These are phyloP conservation scores for Ochromonas danica DNA, from an alignment of 108 stramenopile species.

Conservation along the genomic window DNA sequence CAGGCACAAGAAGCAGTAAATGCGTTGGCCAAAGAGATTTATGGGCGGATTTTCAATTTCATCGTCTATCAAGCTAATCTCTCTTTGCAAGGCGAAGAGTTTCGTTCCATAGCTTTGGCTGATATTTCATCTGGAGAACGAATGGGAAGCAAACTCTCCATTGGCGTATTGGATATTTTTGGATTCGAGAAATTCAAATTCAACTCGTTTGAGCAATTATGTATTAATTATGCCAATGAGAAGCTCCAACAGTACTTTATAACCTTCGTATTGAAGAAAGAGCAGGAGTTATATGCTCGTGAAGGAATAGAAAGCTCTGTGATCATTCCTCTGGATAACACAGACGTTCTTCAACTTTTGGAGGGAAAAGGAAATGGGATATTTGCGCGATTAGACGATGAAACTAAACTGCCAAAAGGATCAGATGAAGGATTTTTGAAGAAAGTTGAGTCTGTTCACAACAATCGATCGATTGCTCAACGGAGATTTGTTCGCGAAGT, in stretches of 20 bases:
- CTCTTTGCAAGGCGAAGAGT: background rate
- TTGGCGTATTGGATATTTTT: conserved; percentile 50
- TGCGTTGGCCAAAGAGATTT: conserved; percentile 49
- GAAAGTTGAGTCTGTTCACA: conserved; percentile 72
- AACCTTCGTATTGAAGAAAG: conserved; percentile 57
- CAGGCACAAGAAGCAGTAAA: conserved; percentile 41
- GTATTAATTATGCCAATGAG: conserved; percentile 59
- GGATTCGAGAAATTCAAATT: conserved; percentile 50
- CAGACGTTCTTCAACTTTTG: conserved; percentile 48
- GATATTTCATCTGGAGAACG: background rate
- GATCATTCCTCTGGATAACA: conserved; percentile 48
- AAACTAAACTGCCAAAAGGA: conserved; percentile 77
- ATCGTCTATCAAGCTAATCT: conserved; percentile 44
- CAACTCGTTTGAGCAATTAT: conserved; percentile 83
- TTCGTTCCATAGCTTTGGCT: background rate
- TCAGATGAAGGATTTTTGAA: conserved; percentile 80
- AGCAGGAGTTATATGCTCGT: conserved; percentile 51
- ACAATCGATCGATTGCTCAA: conserved; percentile 59
- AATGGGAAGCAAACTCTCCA: conserved; percentile 38
- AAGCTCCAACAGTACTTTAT: conserved; percentile 57
- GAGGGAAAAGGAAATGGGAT: conserved; percentile 73
- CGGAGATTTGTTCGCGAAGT: conserved; percentile 37
- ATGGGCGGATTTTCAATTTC: conserved; percentile 44
- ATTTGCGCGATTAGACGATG: conserved; percentile 82
- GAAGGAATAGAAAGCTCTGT: conserved; percentile 48